A percentile compares a stretch with the other conserved stretches of the same genome.
These are phyloP conservation scores for Cubamyces lactineus DNA, from an alignment of 768 basidiomycete species.

Conservation along the genomic window DNA sequence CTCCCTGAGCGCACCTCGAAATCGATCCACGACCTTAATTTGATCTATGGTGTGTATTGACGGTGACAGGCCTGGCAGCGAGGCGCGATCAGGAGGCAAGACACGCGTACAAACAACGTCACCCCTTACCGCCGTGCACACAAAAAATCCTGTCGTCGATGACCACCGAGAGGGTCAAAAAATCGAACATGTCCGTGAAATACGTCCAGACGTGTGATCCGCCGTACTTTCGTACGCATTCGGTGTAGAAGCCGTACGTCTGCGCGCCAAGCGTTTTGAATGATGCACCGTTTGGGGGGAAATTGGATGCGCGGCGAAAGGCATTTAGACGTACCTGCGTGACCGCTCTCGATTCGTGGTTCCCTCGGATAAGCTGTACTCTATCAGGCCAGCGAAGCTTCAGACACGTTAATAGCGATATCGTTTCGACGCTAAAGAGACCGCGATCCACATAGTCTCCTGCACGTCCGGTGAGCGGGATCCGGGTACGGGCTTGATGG, in stretches of 20 bases:
- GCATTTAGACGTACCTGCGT: slow-evolving; percentile 77
- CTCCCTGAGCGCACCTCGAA: slow-evolving; percentile 66
- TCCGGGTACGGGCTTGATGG: neutral
- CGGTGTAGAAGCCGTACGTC: slow-evolving; percentile 99
- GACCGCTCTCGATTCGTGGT: slow-evolving; percentile 97
- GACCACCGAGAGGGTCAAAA: slow-evolving; percentile 94
- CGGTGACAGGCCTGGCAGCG: slow-evolving; percentile 79
- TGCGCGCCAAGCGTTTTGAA: slow-evolving; percentile 40
- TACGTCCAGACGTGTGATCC: slow-evolving; percentile 97
- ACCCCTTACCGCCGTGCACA: slow-evolving; percentile 86
- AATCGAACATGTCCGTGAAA: slow-evolving; percentile 99
- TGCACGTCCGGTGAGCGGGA: slow-evolving; percentile 39
- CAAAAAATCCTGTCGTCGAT: slow-evolving; percentile 99
- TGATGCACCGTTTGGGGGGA: slow-evolving; percentile 29
- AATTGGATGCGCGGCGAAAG: neutral
- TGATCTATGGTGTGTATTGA: slow-evolving; percentile 99
- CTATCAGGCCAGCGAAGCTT: slow-evolving; percentile 97
- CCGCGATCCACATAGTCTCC: slow-evolving; percentile 99
- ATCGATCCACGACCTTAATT: slow-evolving; percentile 98
- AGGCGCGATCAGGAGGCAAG: slow-evolving; percentile 3
- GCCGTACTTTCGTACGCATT: slow-evolving; percentile 97
- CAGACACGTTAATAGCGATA: slow-evolving; percentile 93
- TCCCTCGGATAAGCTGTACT: slow-evolving; percentile 95
- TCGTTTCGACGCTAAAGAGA: slow-evolving; percentile 97
- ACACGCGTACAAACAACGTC: slow-evolving; percentile 3